Percentiles rank a stretch among this genome's conserved stretches.
Evolutionary conservation across 352 stramenopile genomes (phyloP).

Genomic region (Phytopythium helicoides): DNA sequence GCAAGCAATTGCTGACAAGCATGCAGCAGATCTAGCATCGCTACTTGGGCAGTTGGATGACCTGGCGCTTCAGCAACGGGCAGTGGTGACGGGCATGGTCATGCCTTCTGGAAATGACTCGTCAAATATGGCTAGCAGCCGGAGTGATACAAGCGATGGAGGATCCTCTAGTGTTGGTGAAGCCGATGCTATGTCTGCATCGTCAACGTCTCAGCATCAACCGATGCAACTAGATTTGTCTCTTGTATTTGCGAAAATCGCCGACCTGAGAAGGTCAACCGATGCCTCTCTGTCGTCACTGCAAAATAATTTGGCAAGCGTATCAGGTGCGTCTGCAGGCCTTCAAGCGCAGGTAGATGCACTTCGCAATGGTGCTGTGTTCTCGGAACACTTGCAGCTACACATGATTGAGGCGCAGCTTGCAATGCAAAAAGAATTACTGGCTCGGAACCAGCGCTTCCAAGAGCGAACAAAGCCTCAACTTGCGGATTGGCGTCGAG

Average conservation of each 20-base stretch:
- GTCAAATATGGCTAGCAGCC: conserved; percentile 6
- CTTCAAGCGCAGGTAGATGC: conserved; percentile 58
- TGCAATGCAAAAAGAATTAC: conserved; percentile 63
- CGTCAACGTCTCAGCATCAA: conserved; percentile 12
- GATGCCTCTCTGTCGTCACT: conserved; percentile 57
- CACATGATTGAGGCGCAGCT: conserved; percentile 53
- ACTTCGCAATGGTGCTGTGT: conserved; percentile 42
- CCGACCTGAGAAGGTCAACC: conserved; percentile 58
- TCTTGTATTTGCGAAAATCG: conserved; percentile 79
- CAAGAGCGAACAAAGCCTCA: conserved; percentile 67
- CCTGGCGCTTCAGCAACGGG: conserved; percentile 49
- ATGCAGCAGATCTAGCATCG: conserved; percentile 46
- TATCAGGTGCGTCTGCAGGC: conserved; percentile 29
- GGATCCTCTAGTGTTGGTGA: too few species aligned
- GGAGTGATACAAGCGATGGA: neutral
- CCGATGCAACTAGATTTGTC: conserved; percentile 58
- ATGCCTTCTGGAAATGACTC: neutral
- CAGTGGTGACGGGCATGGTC: conserved; percentile 12
- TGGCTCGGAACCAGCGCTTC: conserved; percentile 64
- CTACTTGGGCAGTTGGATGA: conserved; percentile 50
- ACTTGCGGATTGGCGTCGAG: conserved; percentile 65
- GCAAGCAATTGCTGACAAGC: conserved; percentile 34
- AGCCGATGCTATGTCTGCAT: neutral
- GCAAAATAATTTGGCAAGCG: conserved; percentile 43
- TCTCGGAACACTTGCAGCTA: conserved; percentile 55